Conservation (phyloP, 2,329 filamentous ascomycete genomes). For the Talaromyces sp. region DNA sequence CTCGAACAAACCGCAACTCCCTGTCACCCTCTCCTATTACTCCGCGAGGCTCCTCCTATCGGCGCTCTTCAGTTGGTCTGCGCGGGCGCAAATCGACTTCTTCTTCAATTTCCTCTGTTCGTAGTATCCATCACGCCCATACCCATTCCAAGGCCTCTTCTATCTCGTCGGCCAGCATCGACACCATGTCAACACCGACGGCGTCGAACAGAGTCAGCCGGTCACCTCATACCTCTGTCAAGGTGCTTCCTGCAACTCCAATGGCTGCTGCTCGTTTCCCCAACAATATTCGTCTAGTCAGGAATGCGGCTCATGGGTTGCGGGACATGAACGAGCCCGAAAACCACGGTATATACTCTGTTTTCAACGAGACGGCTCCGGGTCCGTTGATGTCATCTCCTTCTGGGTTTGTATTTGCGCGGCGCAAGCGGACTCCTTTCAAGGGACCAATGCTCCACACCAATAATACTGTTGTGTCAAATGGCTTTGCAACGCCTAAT, state of each 20-base stretch:
- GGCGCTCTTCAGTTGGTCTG: conserved; percentile 75
- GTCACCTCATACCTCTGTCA: conserved; percentile 84
- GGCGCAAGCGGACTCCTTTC: conserved; percentile 41
- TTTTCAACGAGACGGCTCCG: conserved; percentile 35
- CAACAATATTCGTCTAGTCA: conserved; percentile 77
- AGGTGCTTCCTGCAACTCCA: conserved; percentile 89
- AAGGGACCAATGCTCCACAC: conserved; percentile 42
- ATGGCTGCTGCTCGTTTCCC: conserved; percentile 68
- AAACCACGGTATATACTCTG: conserved; percentile 21
- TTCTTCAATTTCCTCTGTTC: conserved; percentile 86
- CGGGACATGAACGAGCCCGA: conserved; percentile 22
- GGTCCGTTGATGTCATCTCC: conserved; percentile 34
- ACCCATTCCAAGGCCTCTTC: conserved; percentile 92
- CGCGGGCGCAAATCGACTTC: conserved; percentile 93
- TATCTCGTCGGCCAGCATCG: conserved; percentile 74
- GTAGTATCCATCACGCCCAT: conserved; percentile 83
- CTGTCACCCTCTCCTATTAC: conserved; percentile 83
- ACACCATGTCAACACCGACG: conserved; percentile 63
- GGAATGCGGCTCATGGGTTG: conserved; percentile 39
- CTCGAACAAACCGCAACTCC: conserved; percentile 58
- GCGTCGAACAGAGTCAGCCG: conserved; percentile 60
- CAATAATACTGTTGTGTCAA: conserved; percentile 27
- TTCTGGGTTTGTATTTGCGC: conserved; percentile 41
- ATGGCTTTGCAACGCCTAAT: conserved; percentile 30
- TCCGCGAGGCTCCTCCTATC: conserved; percentile 70